These are phyloP conservation scores for Penicillium thymicola DNA, from an alignment of 2,329 filamentous ascomycete species.

Conservation along the genomic window DNA sequence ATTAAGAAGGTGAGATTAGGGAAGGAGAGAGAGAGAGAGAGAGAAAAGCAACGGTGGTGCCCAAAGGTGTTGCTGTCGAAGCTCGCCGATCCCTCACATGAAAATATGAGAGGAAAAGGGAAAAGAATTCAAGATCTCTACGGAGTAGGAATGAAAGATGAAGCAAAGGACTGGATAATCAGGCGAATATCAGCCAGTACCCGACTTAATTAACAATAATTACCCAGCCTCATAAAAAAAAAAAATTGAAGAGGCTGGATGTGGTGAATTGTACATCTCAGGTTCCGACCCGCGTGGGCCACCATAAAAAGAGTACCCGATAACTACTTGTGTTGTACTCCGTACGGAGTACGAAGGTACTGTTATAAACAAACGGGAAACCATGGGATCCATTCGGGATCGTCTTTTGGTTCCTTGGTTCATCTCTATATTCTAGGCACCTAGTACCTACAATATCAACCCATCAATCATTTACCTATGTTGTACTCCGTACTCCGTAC, in stretches of 20 bases:
- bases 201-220: neutral
- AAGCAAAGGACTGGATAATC: neutral
- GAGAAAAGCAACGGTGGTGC: constrained; percentile 1
- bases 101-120: constrained; percentile 12
- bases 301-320: neutral
- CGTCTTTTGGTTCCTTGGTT: constrained; percentile 8
- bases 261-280: constrained; percentile 3
- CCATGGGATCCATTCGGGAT: constrained; percentile 2
- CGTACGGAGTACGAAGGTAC: too few relatives aligned
- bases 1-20: constrained; percentile 8
- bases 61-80: neutral
- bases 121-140: constrained; percentile 3
- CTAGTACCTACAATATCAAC: too few relatives aligned
- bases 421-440: neutral
- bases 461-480: too few relatives aligned
- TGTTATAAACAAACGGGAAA: neutral
- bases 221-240: constrained; percentile 4
- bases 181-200: constrained; percentile 3
- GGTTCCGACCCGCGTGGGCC: neutral
- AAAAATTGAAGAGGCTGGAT: constrained; percentile 3
- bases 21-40: neutral
- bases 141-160: constrained; percentile 9
- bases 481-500: too few relatives aligned
- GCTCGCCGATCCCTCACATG: constrained; percentile 28
- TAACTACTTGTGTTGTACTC: neutral